phyloP scores from a whole-genome alignment of 2,329 filamentous ascomycete genomes.

The Seiridium cupressi region DNA sequence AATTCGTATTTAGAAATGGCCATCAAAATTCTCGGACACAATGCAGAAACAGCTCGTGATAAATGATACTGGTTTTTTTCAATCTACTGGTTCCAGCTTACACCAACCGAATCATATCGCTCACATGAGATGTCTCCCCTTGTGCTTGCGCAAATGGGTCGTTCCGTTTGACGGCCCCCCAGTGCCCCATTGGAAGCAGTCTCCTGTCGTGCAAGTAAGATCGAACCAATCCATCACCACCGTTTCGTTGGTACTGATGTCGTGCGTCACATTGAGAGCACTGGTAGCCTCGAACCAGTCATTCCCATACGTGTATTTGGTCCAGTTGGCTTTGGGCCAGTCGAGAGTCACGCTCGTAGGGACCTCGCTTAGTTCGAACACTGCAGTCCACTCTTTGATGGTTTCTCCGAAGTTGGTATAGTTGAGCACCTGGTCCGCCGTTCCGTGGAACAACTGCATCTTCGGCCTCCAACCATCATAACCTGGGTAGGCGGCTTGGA shows the following conservation, averaged over 20 bases:
- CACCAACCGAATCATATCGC: no score
- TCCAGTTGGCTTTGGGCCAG: conserved; percentile 34
- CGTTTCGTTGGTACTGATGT: conserved; percentile 36
- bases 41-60: no score
- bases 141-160: neutral
- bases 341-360: conserved; percentile 26
- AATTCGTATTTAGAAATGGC: no score
- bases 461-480: conserved; percentile 51
- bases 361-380: conserved; percentile 29
- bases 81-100: no score
- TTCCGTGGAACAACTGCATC: conserved; percentile 58
- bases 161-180: conserved; percentile 11
- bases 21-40: no score
- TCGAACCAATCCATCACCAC: conserved; percentile 36
- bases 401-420: conserved; percentile 54
- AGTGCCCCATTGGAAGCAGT: conserved; percentile 36
- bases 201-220: conserved; percentile 26
- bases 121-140: neutral
- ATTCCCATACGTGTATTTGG: conserved; percentile 33
- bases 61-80: no score
- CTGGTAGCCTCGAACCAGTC: conserved; percentile 39
- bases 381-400: conserved; percentile 50
- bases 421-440: conserved; percentile 46
- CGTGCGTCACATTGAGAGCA: conserved; percentile 34
- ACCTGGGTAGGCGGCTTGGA: conserved; percentile 43